Conservation (phyloP, 352 stramenopile species). For the Globisporangium irregulare region DNA sequence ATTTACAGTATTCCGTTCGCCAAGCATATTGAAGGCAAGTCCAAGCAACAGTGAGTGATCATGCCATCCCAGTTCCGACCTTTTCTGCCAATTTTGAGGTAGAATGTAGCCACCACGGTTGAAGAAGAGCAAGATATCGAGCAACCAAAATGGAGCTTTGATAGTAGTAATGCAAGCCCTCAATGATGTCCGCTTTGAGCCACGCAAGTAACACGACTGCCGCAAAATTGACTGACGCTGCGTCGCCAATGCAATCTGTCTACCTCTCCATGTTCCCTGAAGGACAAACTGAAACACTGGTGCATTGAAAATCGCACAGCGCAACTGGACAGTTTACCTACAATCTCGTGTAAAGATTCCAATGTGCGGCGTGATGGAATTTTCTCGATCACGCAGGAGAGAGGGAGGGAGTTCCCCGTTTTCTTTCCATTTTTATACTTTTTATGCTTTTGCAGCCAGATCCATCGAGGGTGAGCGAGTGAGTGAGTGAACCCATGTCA, state of each 20-base stretch:
- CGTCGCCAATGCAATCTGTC: neutral
- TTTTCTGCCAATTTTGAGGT: neutral
- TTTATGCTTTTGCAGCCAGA: neutral
- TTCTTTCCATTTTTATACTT: neutral
- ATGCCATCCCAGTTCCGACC: neutral
- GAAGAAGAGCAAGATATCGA: neutral
- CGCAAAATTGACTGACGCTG: neutral
- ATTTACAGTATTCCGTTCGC: neutral
- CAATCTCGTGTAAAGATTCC: neutral
- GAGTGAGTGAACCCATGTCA: constrained; percentile 1
- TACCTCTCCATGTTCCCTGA: neutral
- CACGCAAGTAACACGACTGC: neutral
- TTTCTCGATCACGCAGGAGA: neutral
- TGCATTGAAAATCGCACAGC: neutral
- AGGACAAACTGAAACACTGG: neutral
- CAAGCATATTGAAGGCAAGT: neutral
- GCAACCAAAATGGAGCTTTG: neutral
- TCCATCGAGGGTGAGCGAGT: no score
- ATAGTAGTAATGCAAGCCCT: neutral
- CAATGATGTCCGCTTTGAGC: neutral
- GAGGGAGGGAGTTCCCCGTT: neutral
- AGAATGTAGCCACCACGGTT: neutral
- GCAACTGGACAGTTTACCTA: neutral
- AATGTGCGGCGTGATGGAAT: neutral
- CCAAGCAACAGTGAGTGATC: neutral